Percentiles rank a stretch among this genome's conserved stretches.
Conservation (phyloP, 495 filamentous ascomycete genomes). For the Glutinoglossum americanum region DNA sequence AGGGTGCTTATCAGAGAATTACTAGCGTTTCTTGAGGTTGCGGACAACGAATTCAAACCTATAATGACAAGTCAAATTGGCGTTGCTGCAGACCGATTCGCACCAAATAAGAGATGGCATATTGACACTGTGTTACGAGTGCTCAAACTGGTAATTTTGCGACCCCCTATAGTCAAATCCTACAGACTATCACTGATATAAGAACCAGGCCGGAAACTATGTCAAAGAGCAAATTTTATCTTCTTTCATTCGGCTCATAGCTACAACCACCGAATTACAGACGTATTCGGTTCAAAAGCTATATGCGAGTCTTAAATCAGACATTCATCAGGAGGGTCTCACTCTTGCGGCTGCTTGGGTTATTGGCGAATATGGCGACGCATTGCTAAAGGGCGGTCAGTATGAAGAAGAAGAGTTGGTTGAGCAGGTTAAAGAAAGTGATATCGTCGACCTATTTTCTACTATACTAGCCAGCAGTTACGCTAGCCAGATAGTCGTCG, state of each 20-base stretch:
- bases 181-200: background rate
- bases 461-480: constrained; percentile 89
- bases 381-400: constrained; percentile 64
- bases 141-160: constrained; percentile 36
- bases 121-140: constrained; percentile 95
- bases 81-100: constrained; percentile 85
- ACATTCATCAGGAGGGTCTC: constrained; percentile 90
- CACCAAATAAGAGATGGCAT: constrained; percentile 95
- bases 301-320: constrained; percentile 72
- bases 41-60: constrained; percentile 96
- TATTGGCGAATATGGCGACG: constrained; percentile 91
- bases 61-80: constrained; percentile 94
- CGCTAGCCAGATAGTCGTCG: constrained; percentile 64
- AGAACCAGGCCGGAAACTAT: constrained; percentile 54
- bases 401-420: constrained; percentile 93
- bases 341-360: constrained; percentile 93
- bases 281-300: constrained; percentile 93
- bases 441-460: constrained; percentile 74
- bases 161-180: background rate
- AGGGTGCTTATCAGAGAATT: constrained; percentile 81
- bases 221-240: constrained; percentile 96
- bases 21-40: constrained; percentile 83
- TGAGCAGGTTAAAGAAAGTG: constrained; percentile 69
- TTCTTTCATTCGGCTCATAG: constrained; percentile 87
- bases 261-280: constrained; percentile 82